Evolutionary conservation across 176 grass and related monocot species (phyloP), one percentile per base, ranked within the genome.

Genomic region (Themeda triandra): DNA sequence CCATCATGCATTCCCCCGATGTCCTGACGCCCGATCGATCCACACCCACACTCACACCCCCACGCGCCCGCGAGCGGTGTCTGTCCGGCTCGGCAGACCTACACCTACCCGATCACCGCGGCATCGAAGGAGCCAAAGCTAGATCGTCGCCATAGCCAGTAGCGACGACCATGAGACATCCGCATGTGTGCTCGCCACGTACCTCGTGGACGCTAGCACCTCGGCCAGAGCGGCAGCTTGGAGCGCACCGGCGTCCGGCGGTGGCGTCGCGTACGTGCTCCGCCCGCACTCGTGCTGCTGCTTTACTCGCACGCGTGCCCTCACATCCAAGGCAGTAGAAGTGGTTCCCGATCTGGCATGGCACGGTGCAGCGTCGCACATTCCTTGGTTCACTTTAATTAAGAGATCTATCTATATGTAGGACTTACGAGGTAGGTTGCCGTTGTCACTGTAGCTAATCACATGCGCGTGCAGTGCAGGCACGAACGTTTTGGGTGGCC

Each of bases 261-360:
- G 18, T 53, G 1, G 64, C 15, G 14, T 46, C 0, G 5, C 48
- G 45, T 29, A 8, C 51, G 0, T 5, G 32, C 6, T 35, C 3
- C 27, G 41, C 41, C 17, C 69, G 32, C 28, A 31, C 24, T 41
- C 62, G 58, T 2, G 71, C 41, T n/a, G n/a, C n/a, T 44, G 31
- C 32, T 35, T 33, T 71, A 42, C 69, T 71, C 37, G 68, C 17
- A 21, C 13, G 79, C 30, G 44, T 71, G 80, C 54, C 86, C 86
- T 78, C 72, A 12, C 86, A 28, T 62, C 71, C 56, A 82, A 48
- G 72, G 48, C 39, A 58, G 44, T 11, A n/a, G n/a, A n/a, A 6
- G 11, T 56, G 18, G 39, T 27, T 65, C 53, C 63, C 23, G 18
- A 59, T 30, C 10, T 63, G 10, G 42, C 84, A 80, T 62, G 75